These are phyloP conservation scores for Aspergillus felis DNA, from an alignment of 2,329 filamentous ascomycete species.

Conservation along the genomic window DNA sequence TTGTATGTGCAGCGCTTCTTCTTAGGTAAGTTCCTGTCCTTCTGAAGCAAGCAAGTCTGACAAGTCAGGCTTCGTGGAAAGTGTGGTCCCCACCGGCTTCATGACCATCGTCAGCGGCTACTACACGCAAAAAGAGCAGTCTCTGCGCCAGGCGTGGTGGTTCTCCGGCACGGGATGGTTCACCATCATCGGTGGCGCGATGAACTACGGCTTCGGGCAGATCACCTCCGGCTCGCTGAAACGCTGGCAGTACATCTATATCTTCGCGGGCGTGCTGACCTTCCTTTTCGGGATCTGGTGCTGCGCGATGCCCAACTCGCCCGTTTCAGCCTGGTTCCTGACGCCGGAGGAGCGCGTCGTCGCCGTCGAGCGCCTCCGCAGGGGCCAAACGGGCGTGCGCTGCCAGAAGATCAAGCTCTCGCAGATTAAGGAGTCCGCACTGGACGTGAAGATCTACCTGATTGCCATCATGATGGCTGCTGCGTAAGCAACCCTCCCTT, in stretches of 20 bases:
- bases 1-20: slow-evolving; percentile 66
- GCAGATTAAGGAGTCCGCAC: slow-evolving; percentile 56
- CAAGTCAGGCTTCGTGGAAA: slow-evolving; percentile 52
- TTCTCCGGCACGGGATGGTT: slow-evolving; percentile 56
- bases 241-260: slow-evolving; percentile 68
- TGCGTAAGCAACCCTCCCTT: slow-evolving; percentile 39
- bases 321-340: slow-evolving; percentile 66
- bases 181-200: slow-evolving; percentile 59
- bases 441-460: slow-evolving; percentile 62
- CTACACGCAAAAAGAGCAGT: slow-evolving; percentile 64
- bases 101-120: slow-evolving; percentile 61
- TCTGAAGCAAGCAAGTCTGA: background rate
- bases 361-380: slow-evolving; percentile 60
- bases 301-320: slow-evolving; percentile 63
- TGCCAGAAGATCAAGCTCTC: slow-evolving; percentile 57
- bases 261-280: slow-evolving; percentile 61
- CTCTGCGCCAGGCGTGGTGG: slow-evolving; percentile 64
- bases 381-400: slow-evolving; percentile 61
- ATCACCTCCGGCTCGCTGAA: slow-evolving; percentile 52
- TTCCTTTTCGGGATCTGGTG: slow-evolving; percentile 63
- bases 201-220: slow-evolving; percentile 67
- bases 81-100: slow-evolving; percentile 62
- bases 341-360: slow-evolving; percentile 59
- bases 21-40: slow-evolving; percentile 33
- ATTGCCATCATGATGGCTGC: slow-evolving; percentile 66